These are phyloP conservation scores for Rhizophagus sp. DNA, from an alignment of 192 early-diverging fungal species.

Conservation along the genomic window DNA sequence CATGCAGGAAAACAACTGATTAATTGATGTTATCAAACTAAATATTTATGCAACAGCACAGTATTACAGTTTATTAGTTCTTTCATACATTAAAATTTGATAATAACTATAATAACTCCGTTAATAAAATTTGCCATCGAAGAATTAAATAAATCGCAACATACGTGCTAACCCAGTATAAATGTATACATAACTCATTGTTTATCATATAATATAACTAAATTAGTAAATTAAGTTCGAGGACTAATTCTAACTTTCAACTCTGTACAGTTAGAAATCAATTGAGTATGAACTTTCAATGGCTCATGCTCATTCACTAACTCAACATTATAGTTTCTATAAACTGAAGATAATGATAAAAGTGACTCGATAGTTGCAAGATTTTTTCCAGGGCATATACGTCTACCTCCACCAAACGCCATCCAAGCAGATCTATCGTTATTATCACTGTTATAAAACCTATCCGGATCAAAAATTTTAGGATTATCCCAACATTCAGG, in stretches of 20 bases:
- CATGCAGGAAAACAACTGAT: too few species aligned
- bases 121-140: too few species aligned
- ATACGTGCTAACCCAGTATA: too few species aligned
- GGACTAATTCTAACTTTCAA: slow-evolving; percentile 9
- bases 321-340: slow-evolving; percentile 5
- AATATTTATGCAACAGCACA: too few species aligned
- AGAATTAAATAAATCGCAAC: too few species aligned
- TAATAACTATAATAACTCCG: too few species aligned
- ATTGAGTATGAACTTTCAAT: background rate
- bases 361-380: background rate
- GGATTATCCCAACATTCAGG: background rate
- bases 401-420: background rate
- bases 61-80: too few species aligned
- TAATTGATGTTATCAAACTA: too few species aligned
- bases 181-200: too few species aligned
- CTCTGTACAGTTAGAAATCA: background rate
- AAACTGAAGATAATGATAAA: background rate
- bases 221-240: background rate
- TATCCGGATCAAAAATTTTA: slow-evolving; percentile 12
- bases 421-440: background rate
- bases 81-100: too few species aligned
- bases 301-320: slow-evolving; percentile 8
- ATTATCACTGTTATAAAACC: background rate
- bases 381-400: slow-evolving; percentile 13
- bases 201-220: too few species aligned